Evolutionary conservation across 208 protist species (phyloP), one percentile per base, ranked within the genome.

Genomic region (Acanthamoeba lenticulata): DNA sequence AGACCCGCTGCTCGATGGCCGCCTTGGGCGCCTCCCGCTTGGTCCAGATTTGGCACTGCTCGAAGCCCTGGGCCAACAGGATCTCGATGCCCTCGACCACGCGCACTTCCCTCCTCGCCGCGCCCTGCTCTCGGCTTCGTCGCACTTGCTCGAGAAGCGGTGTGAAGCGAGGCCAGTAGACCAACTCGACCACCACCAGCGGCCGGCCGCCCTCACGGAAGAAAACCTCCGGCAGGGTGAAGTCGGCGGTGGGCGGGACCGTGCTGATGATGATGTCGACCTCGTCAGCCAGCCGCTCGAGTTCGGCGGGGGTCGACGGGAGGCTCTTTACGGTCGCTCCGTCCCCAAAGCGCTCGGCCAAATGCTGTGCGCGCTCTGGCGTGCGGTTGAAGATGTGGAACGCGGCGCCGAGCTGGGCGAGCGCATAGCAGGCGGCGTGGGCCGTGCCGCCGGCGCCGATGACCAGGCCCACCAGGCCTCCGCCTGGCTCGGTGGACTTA

Each of bases 51-150:
- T 90, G 32, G 40, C 60, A 94, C 92, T 94, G 92, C 24, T 19
- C 69, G 32, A 94, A 27, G 17, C 92, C 92, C 34, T 94, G 92
- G 11, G 67, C 77, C 42, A 94, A 69, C 42, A 94, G 47, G 36
- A 94, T 62, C n/a, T 94, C 92, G 38, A 94, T 57, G 34, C 92
- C 92, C 74, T 94, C 92, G 13, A 94, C 92, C 27, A 94, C 45
- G 29, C 67, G 34, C 38, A 90, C 79, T 69, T 45, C 42, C 52
- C 29, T 32, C 90, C 36, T 86, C 4, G 13, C 19, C 40, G 1
- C 44, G 45, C 15, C 69, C 21, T 29, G 36, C 29, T 52, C 36
- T 4, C 36, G 15, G 42, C 36, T 29, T 29, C 47, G 36, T 36
- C 42, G 67, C 49, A 90, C 92, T 74, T 94, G 92, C 27, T 94